Percentiles rank a stretch among this genome's conserved stretches.
Conservation (phyloP, 345 rosid genomes). For the Syzygium jambos region DNA sequence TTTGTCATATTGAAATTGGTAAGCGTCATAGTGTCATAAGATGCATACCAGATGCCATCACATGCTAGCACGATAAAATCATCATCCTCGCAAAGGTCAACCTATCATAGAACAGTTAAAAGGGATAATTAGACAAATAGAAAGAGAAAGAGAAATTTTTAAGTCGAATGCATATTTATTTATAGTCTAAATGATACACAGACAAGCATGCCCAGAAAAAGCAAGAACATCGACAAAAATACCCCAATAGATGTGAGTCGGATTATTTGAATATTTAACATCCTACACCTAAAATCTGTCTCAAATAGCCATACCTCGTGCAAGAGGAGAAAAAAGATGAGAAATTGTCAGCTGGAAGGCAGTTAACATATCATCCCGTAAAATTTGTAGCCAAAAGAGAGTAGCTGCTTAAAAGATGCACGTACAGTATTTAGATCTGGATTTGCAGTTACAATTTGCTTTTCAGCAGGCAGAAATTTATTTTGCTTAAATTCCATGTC, state of each 20-base stretch:
- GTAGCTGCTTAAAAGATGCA: background rate
- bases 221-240: background rate
- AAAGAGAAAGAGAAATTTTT: background rate
- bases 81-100: conserved; percentile 92
- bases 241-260: background rate
- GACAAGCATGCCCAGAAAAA: background rate
- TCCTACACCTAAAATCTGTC: background rate
- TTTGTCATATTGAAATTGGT: background rate
- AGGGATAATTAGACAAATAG: background rate
- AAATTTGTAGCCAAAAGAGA: background rate
- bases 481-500: conserved; percentile 95
- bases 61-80: conserved; percentile 91
- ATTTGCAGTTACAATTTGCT: conserved; percentile 79
- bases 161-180: background rate
- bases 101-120: conserved; percentile 24
- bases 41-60: conserved; percentile 84
- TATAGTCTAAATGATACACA: background rate
- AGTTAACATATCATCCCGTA: background rate
- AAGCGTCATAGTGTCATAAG: background rate
- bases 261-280: background rate
- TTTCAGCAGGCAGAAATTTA: conserved; percentile 64
- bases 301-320: background rate
- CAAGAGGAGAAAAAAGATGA: background rate
- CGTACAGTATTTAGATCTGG: conserved; percentile 72
- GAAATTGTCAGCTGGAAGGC: background rate